Percentiles rank a stretch among this genome's conserved stretches.
Evolutionary conservation across 495 filamentous ascomycete species (phyloP).

Genomic region (Penicillium verhagenii): DNA sequence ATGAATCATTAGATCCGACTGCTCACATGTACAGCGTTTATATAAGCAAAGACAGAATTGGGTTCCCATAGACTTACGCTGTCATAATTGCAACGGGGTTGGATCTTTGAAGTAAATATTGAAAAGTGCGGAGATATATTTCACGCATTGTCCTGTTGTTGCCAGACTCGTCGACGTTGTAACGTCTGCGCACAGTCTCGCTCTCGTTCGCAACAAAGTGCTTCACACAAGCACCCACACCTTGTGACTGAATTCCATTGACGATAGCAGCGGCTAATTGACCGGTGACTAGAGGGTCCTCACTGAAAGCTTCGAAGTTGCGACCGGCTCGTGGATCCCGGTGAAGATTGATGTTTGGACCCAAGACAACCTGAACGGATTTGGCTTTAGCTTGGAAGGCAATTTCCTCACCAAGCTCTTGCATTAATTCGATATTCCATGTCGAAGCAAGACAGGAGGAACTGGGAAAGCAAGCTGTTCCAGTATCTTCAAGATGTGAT

Average conservation of each 20-base stretch:
- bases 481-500: constrained; percentile 4
- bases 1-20: not conserved
- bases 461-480: constrained; percentile 5
- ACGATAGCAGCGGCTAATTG: constrained; percentile 56
- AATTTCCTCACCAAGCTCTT: not conserved
- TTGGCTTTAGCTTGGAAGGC: not conserved
- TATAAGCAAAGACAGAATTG: too few species aligned
- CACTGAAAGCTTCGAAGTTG: constrained; percentile 66
- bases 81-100: constrained; percentile 6
- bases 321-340: not conserved
- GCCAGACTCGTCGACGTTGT: not conserved
- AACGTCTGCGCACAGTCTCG: constrained; percentile 42
- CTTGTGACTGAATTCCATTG: constrained; percentile 62
- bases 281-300: constrained; percentile 65
- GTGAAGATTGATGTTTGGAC: constrained; percentile 1
- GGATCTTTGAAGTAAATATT: constrained; percentile 51
- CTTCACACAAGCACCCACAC: constrained; percentile 62
- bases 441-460: constrained; percentile 3
- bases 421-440: constrained; percentile 4
- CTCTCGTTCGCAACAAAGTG: constrained; percentile 69
- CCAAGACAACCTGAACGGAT: not conserved
- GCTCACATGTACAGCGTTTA: too few species aligned
- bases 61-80: too few species aligned
- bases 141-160: constrained; percentile 33
- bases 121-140: constrained; percentile 65